A percentile compares a stretch with the other conserved stretches of the same genome.
Conservation (phyloP, 805 yeast species). For the Ogataea populi-albae region DNA sequence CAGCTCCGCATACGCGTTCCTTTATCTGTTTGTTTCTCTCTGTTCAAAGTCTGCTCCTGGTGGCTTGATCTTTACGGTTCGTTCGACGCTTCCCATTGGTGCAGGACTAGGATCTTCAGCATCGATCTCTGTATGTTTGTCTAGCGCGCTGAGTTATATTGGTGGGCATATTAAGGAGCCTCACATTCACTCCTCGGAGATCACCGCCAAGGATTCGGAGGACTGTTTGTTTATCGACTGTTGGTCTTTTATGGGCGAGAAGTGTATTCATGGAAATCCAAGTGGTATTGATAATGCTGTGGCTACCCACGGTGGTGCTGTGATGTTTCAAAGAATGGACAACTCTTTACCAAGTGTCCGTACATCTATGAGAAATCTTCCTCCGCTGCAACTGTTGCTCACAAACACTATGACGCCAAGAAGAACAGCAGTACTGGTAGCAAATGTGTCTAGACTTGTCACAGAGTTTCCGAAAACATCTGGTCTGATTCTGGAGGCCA, state of each 20-base stretch:
- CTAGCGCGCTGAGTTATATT: constrained; percentile 65
- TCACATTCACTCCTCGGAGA: constrained; percentile 32
- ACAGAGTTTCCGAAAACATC: constrained; percentile 53
- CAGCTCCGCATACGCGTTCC: constrained; percentile 77
- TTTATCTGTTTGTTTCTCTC: constrained; percentile 68
- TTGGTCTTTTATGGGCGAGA: constrained; percentile 93
- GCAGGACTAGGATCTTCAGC: constrained; percentile 98
- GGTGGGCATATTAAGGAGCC: constrained; percentile 54
- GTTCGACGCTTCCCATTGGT: constrained; percentile 89
- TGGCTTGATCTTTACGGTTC: constrained; percentile 54
- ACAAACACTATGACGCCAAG: constrained; percentile 88
- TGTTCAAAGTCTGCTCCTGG: constrained; percentile 49
- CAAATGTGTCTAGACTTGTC: constrained; percentile 60
- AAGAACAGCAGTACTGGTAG: constrained; percentile 80
- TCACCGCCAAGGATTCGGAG: constrained; percentile 31
- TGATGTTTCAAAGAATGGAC: constrained; percentile 69
- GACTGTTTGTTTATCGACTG: constrained; percentile 65
- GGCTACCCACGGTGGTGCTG: constrained; percentile 95
- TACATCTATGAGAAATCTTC: constrained; percentile 68
- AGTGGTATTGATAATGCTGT: constrained; percentile 97
- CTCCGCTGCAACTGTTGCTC: constrained; percentile 67
- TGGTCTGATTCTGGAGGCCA: constrained; percentile 64
- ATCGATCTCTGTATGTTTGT: constrained; percentile 77
- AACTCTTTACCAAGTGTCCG: constrained; percentile 59
- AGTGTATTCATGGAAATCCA: constrained; percentile 94